These are phyloP conservation scores for Monosporozyma aquatica DNA, from an alignment of 805 yeast species.

Conservation along the genomic window DNA sequence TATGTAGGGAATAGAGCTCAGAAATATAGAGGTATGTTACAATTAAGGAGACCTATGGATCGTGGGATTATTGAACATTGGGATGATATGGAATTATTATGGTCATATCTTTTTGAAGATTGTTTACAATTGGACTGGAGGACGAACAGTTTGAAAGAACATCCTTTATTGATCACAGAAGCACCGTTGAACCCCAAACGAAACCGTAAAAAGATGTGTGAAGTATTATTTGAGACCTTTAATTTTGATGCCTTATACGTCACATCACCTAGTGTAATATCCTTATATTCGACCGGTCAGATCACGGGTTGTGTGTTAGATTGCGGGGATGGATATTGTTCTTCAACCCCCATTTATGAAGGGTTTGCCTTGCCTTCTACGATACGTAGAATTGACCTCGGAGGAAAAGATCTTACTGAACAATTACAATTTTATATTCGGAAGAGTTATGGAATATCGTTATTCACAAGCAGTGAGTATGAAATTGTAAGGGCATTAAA, in stretches of 20 bases:
- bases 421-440: constrained; percentile 61
- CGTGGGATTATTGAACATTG: constrained; percentile 78
- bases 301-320: constrained; percentile 88
- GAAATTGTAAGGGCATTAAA: constrained; percentile 74
- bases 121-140: constrained; percentile 42
- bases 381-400: constrained; percentile 65
- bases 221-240: constrained; percentile 86
- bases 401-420: constrained; percentile 80
- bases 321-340: constrained; percentile 89
- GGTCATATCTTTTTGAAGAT: constrained; percentile 58
- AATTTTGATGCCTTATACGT: constrained; percentile 89
- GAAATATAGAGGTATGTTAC: constrained; percentile 65
- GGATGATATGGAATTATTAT: constrained; percentile 76
- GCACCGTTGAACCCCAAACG: constrained; percentile 80
- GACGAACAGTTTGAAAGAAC: constrained; percentile 48
- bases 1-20: constrained; percentile 75
- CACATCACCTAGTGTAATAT: constrained; percentile 82
- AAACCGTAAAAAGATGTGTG: constrained; percentile 86
- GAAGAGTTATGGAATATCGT: constrained; percentile 50
- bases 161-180: constrained; percentile 81
- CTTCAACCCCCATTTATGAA: constrained; percentile 80
- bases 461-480: constrained; percentile 66
- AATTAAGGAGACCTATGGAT: constrained; percentile 59
- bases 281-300: constrained; percentile 80
- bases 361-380: constrained; percentile 76